A percentile compares a stretch with the other conserved stretches of the same genome.
Conservation (phyloP, 2,329 filamentous ascomycete genomes). For the Colletotrichum tofieldiae region DNA sequence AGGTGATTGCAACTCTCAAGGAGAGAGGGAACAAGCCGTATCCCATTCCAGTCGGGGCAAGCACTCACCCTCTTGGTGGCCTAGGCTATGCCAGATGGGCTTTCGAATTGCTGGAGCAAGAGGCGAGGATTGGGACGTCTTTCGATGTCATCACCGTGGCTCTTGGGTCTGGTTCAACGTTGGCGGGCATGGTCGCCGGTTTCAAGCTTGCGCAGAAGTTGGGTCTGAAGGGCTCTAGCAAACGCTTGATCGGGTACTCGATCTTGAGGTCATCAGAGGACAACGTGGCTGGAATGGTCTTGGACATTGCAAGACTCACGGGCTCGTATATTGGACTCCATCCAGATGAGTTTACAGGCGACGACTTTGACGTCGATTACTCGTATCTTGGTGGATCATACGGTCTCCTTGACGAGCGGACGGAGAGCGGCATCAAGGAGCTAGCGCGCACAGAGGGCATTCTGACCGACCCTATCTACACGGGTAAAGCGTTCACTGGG, state of each 20-base stretch:
- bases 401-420: constrained; percentile 34
- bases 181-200: constrained; percentile 77
- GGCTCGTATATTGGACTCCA: constrained; percentile 24
- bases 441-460: constrained; percentile 38
- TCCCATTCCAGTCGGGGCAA: constrained; percentile 75
- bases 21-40: constrained; percentile 70
- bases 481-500: constrained; percentile 41
- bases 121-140: constrained; percentile 67
- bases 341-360: constrained; percentile 21
- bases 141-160: constrained; percentile 75
- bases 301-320: constrained; percentile 30
- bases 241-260: constrained; percentile 34
- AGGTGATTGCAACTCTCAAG: constrained; percentile 30
- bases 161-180: constrained; percentile 75
- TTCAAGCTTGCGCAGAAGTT: constrained; percentile 70
- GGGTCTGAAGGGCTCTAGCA: constrained; percentile 41
- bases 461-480: constrained; percentile 35
- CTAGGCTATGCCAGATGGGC: constrained; percentile 78
- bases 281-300: not conserved
- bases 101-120: constrained; percentile 73
- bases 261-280: not conserved
- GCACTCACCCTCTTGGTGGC: constrained; percentile 75
- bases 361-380: constrained; percentile 37
- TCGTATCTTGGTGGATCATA: constrained; percentile 27
- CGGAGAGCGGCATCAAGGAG: constrained; percentile 28